Conservation (phyloP, 176 grass and related monocot genomes). For the Hyparrhenia diplandra region DNA sequence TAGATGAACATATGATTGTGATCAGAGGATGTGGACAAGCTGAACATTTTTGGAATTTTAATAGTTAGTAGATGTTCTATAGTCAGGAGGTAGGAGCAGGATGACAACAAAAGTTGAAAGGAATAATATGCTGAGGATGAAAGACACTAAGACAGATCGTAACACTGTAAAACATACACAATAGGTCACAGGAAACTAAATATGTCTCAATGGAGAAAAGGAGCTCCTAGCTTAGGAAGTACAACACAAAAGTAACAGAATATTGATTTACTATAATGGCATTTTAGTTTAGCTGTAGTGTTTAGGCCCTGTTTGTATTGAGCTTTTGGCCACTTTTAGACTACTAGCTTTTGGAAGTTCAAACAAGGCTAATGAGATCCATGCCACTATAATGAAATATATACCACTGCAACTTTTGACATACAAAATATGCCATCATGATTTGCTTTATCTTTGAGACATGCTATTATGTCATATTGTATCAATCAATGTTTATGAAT, state of each 20-base stretch:
- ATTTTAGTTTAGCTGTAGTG: slow-evolving; percentile 7
- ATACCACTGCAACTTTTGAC: neutral
- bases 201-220: neutral
- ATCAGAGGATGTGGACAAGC: neutral
- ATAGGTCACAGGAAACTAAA: neutral
- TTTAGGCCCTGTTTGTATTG: neutral
- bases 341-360: too few species aligned
- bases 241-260: neutral
- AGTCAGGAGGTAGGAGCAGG: neutral
- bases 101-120: neutral
- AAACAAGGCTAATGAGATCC: neutral
- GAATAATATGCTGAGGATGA: neutral
- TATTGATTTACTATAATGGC: neutral
- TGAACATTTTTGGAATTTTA: neutral
- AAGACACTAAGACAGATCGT: neutral
- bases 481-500: neutral
- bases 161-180: neutral
- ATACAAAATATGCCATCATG: neutral
- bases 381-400: neutral
- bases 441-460: neutral
- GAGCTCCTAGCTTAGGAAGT: too few species aligned
- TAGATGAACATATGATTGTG: neutral
- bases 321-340: too few species aligned
- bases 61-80: neutral
- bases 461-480: neutral